Evolutionary conservation across 768 basidiomycete genomes (phyloP), one percentile per base, ranked within the genome.

Genomic region (Suillus placidus): DNA sequence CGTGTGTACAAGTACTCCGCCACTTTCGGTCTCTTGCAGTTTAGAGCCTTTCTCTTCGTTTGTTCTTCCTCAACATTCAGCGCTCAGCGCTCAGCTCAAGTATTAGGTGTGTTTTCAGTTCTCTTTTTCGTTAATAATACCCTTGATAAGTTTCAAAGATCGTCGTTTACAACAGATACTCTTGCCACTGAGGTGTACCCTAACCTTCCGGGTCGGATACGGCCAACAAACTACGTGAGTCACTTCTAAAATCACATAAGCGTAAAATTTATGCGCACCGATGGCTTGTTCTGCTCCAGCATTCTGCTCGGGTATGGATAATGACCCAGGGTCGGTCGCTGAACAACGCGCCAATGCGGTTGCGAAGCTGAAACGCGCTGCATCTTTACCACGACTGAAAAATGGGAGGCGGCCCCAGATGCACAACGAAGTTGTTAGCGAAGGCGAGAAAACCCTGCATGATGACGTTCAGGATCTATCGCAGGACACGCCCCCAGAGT

Each of bases 301-400:
- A 13, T 47, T 38, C 47, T 63, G 66, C 64, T 12, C 45, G 64
- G 61, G 60, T 60, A 77, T 78, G 77, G 76, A 77, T 66, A 76
- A 67, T 71, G 76, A 84, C 69, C 74, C 72, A 62, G 70, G 82
- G 54, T 78, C 81, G 13, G 80, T 84, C 78, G 86, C 86, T 34
- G 91, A 95, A 76, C 91, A 95, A 77, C 89, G 95, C 66, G 92
- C 93, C 73, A 86, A 87, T 63, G 92, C 94, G 13, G 90, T 97
- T 56, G 93, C 93, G 54, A 95, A 90, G 80, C 87, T 97, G 69
- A 95, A 92, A 79, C 88, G 95, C 71, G 95, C 95, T 51, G 93
- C 94, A 63, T 96, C 94, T 18, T 78, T 97, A 35, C 95, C 95
- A 43, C 85, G 95, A 67, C 93, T 93, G 89, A 94, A 94, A 76